Evolutionary conservation across 2,329 filamentous ascomycete species (phyloP), one percentile per base, ranked within the genome.

Genomic region (Neonectria punicea): DNA sequence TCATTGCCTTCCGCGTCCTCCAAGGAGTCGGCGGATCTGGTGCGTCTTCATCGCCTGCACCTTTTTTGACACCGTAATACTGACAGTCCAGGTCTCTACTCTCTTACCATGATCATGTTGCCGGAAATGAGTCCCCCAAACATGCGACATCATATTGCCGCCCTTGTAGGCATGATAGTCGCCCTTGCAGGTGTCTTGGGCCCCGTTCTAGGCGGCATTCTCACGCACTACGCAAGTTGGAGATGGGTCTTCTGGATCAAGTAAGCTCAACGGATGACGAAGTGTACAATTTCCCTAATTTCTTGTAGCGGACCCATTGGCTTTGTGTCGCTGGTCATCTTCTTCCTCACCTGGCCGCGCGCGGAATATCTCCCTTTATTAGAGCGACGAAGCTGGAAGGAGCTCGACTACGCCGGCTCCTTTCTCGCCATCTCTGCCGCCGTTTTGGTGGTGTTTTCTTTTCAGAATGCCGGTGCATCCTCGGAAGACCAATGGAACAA

Each of bases 181-280:
- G 82, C 83, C 22, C 66, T 80, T 22, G 78, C 84, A 5, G 85
- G 85, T 14, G 82, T 87, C 2, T 73, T 86, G 25, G 86, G 86
- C 0, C 86, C 85, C 0, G 77, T 87, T 1, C 71, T 87, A 16
- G 86, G 86, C 18, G 85, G 85, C 2, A 36, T 86, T 5, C 69
- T 88, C 44, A 86, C 85, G 1, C 73, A 84, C 16, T 86, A 84
- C 57, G 72, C 79, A 1, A 81, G 75, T 10, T 88, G 86, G 86
- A 76, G 83, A 65, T 87, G 85, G 82, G 79, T 88, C 2, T 89
- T 89, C 74, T 88, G 85, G 84, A 85, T 89, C 71, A 89, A 89
- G 85, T 86, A 70, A 53, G 82, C 76, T 25, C 13, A 22, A 25
- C 30, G 14, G 25, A 16, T 39, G 3, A 14, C 18, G 41, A 14